Evolutionary conservation across 1,139 yeast species (phyloP), one percentile per base, ranked within the genome.

Genomic region (Geotrichum siamense): DNA sequence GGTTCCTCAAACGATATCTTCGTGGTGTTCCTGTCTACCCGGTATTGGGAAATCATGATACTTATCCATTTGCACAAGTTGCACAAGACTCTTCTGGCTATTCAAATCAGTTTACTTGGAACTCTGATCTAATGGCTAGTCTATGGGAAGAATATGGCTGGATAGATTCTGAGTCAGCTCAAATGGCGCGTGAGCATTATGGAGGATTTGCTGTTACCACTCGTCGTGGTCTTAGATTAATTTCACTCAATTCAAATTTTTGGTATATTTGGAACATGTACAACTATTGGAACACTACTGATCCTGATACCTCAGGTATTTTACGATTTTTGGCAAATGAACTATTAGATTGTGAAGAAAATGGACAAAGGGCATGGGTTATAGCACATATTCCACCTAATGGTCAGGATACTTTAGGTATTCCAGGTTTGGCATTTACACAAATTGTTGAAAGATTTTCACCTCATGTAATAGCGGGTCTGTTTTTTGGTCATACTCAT

Each of bases 401-500:
- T 27, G 52, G 52, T 3, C 73, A 70, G 48, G 83, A 79, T 53
- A 69, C 81, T 15, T 63, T 80, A 43, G 85, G 86, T n/a, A 65
- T 76, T 33, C 80, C 77, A 41, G 72, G 83, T 9, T 67, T 72
- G 39, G 66, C 76, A 35, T 75, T 79, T 50, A 67, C 72, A 29
- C 74, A 74, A 51, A 75, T 80, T 39, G 71, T 81, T 21, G 77
- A 78, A 53, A 70, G 87, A 56, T 81, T 79, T 58, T 74, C 82
- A 32, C 85, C 85, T 20, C 74, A 47, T 28, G 44, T 82, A 10
- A 77, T 81, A 59, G 82, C 86, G 9, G 79, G 74, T 43, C 67
- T 79, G 15, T 81, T 81, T 64, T 79, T 72, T 57, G 89, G 86
- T 20, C 87, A 81, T 57, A 80, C 85, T 8, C 89, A 81, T 56